Percentiles rank a stretch among this genome's conserved stretches.
These are phyloP conservation scores for Collybia mongolica DNA, from an alignment of 768 basidiomycete genomes.

Conservation along the genomic window DNA sequence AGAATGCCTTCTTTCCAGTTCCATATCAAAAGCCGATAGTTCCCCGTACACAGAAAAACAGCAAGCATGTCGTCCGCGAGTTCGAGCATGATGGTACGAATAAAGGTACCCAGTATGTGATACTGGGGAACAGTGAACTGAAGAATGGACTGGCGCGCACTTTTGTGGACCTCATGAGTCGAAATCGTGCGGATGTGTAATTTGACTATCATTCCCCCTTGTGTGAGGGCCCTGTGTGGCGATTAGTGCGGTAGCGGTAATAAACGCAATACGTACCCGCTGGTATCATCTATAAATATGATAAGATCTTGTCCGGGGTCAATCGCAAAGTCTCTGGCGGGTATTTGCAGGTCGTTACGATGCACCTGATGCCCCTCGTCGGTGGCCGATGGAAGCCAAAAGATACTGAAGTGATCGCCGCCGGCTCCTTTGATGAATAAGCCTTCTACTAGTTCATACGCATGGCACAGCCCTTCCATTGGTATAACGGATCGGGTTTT, in stretches of 20 bases:
- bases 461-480: slow-evolving; percentile 24
- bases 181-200: slow-evolving; percentile 47
- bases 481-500: slow-evolving; percentile 6
- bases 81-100: slow-evolving; percentile 40
- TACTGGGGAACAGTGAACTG: slow-evolving; percentile 20
- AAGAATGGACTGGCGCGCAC: slow-evolving; percentile 29
- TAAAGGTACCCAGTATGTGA: slow-evolving; percentile 17
- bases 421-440: slow-evolving; percentile 46
- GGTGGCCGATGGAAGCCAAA: slow-evolving; percentile 24
- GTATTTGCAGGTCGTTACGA: slow-evolving; percentile 35
- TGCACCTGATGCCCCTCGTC: slow-evolving; percentile 14
- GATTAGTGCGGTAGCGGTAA: background rate
- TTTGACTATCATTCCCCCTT: slow-evolving; percentile 10
- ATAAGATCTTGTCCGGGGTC: slow-evolving; percentile 65
- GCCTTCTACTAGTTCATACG: slow-evolving; percentile 64
- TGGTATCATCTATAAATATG: slow-evolving; percentile 25
- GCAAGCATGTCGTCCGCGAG: slow-evolving; percentile 55
- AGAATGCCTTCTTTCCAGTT: slow-evolving; percentile 16
- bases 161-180: slow-evolving; percentile 38
- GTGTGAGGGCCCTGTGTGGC: slow-evolving; percentile 6
- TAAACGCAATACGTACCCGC: slow-evolving; percentile 9
- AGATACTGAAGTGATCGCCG: slow-evolving; percentile 15
- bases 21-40: slow-evolving; percentile 24
- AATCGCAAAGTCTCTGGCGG: slow-evolving; percentile 58
- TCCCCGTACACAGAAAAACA: slow-evolving; percentile 33